Evolutionary conservation across 495 filamentous ascomycete genomes (phyloP).

Genomic region (Cetradonia linearis): DNA sequence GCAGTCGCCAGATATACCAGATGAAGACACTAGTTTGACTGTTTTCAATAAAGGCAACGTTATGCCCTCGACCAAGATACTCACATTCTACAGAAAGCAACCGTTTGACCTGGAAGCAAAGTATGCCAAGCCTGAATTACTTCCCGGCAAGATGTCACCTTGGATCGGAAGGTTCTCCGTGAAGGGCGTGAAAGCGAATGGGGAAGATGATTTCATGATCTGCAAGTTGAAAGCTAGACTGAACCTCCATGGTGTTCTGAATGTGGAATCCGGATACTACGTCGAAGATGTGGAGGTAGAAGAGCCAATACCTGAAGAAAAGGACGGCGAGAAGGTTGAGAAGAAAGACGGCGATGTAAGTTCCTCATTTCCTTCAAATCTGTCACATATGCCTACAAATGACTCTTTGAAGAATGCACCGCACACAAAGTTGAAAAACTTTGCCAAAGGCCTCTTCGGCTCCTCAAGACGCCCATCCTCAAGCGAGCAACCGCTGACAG

Average conservation of each 20-base stretch:
- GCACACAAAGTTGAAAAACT: conserved; percentile 21
- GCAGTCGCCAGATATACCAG: conserved; percentile 95
- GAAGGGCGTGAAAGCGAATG: conserved; percentile 76
- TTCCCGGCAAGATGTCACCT: conserved; percentile 86
- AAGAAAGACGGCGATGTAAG: conserved; percentile 68
- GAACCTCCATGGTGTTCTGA: conserved; percentile 92
- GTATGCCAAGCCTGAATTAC: conserved; percentile 73
- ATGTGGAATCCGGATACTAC: conserved; percentile 94
- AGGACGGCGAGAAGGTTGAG: conserved; percentile 43
- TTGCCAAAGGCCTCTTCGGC: conserved; percentile 23
- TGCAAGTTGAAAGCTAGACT: conserved; percentile 99
- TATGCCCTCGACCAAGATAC: conserved; percentile 97
- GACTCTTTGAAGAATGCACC: conserved; percentile 18
- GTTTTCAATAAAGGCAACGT: conserved; percentile 98
- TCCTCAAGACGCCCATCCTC: conserved; percentile 19
- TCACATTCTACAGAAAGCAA: conserved; percentile 98
- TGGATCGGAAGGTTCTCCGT: conserved; percentile 96
- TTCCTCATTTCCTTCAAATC: conserved; percentile 22
- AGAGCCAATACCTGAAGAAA: conserved; percentile 63
- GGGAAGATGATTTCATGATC: conserved; percentile 93
- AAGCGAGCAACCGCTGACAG: conserved; percentile 26
- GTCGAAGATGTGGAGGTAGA: conserved; percentile 98
- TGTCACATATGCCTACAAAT: conserved; percentile 3
- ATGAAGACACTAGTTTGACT: conserved; percentile 94
- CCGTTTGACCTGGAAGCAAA: conserved; percentile 92